Percentiles rank a stretch among this genome's conserved stretches.
Conservation (phyloP, 257 asterid species). For the Anisodus tanguticus region DNA sequence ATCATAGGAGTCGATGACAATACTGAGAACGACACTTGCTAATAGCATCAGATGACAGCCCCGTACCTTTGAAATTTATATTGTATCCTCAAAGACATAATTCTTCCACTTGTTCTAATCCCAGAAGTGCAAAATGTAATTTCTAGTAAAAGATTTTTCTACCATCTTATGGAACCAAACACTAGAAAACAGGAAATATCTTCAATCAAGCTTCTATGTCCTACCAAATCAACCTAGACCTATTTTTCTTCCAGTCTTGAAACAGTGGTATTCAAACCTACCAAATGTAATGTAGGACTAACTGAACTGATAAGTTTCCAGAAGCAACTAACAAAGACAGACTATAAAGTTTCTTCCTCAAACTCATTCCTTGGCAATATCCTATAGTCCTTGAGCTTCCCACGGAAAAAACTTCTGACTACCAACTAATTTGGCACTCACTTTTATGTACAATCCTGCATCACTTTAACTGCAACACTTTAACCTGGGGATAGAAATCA, state of each 20-base stretch:
- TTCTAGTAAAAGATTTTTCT: not conserved
- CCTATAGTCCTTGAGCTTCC: not conserved
- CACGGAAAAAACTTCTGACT: not conserved
- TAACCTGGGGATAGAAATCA: not conserved
- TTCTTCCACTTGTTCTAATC: too few species aligned
- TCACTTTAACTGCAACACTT: not conserved
- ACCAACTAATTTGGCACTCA: not conserved
- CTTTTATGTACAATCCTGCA: not conserved
- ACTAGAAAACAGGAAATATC: not conserved
- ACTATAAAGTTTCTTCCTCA: not conserved
- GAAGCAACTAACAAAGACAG: not conserved
- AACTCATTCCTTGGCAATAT: not conserved
- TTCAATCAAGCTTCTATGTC: conserved; percentile 20
- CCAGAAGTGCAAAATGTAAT: not conserved
- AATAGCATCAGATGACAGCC: not conserved
- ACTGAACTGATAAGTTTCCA: not conserved
- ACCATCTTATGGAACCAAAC: not conserved
- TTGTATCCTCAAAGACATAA: too few species aligned
- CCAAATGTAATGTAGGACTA: not conserved
- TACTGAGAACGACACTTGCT: not conserved
- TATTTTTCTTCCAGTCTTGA: not conserved
- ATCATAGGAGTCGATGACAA: not conserved
- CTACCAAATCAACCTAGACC: not conserved
- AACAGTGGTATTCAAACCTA: not conserved
- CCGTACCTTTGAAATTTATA: not conserved